Evolutionary conservation across 179 eudicot species (phyloP).

Genomic region (Drosera spatulata): DNA sequence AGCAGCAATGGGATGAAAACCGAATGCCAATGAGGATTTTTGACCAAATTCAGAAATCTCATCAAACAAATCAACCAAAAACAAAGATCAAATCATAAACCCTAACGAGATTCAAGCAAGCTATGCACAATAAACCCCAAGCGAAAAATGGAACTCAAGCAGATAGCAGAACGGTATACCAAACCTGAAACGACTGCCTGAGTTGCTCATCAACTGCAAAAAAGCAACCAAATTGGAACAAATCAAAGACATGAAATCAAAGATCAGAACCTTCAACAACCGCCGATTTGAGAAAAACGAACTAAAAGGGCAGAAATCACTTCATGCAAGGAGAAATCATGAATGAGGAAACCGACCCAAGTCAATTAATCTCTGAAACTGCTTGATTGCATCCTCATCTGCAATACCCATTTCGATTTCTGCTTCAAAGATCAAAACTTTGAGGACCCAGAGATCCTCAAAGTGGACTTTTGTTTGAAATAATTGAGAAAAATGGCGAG

Average conservation of each 20-base stretch:
- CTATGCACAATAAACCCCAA: not conserved
- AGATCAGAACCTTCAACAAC: slow-evolving; percentile 7
- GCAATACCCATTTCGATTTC: slow-evolving; percentile 28
- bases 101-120: slow-evolving; percentile 2
- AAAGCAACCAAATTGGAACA: slow-evolving; percentile 8
- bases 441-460: not conserved
- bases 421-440: not conserved
- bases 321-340: not conserved
- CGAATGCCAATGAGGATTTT: not conserved
- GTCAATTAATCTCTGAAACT: slow-evolving; percentile 53
- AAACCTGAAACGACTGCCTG: slow-evolving; percentile 59
- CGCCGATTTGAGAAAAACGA: not conserved
- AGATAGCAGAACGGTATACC: slow-evolving; percentile 6
- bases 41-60: not conserved
- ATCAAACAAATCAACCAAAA: too few relatives aligned
- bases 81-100: not conserved
- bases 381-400: slow-evolving; percentile 58
- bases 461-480: not conserved
- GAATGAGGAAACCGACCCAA: slow-evolving; percentile 24
- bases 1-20: not conserved
- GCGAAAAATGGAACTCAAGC: slow-evolving; percentile 1
- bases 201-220: slow-evolving; percentile 74
- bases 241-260: slow-evolving; percentile 16
- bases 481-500: not conserved
- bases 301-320: not conserved